Evolutionary conservation across 345 rosid genomes (phyloP), one percentile per base, ranked within the genome.

Genomic region (Toxicodendron radicans): DNA sequence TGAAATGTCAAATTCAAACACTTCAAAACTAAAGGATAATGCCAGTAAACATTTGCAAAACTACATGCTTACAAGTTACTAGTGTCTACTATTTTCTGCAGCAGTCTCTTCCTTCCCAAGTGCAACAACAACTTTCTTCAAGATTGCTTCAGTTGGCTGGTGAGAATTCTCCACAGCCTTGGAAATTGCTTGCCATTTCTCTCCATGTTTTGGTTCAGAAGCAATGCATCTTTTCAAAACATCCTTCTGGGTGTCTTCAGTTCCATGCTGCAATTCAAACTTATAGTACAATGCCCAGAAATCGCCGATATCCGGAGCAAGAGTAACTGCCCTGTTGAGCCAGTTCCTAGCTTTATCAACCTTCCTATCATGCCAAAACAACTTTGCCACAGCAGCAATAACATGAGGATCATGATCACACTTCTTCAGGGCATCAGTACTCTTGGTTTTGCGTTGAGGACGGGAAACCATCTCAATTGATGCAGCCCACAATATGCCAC

Each of bases 161-260:
- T 92, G 98, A 71, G 98, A 90, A 62, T 89, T 92, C 91, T 94
- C 97, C 70, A 90, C 92, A 14, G 93, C 93, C 88, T 92, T 92
- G 4, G 97, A 75, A 60, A 92, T 83, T 1, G 81, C 82, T 75
- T 94, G 97, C 97, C 97, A 94, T 75, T 84, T 89, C 85, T 94
- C 98, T 41, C 98, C 95, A 41, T 92, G 92, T 78, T 89, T 92
- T 4, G 98, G 97, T 73, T 94, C 97, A 24, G 92, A 87, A 63
- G 88, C 91, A 54, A 85, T 62, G 69, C 97, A 90, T 76, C 91
- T 90, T 69, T 87, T 83, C 35, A 92, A 43, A 14, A 92, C 97
- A 41, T 94, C 98, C 80, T 85, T 90, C 81, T 89, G 97, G 78
- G 63, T 76, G 59, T 88, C 98, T 53, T 92, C 98, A 32, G 73